A percentile compares a stretch with the other conserved stretches of the same genome.
These are phyloP conservation scores for Xerocomus potaroensis DNA, from an alignment of 768 basidiomycete genomes.

Conservation along the genomic window DNA sequence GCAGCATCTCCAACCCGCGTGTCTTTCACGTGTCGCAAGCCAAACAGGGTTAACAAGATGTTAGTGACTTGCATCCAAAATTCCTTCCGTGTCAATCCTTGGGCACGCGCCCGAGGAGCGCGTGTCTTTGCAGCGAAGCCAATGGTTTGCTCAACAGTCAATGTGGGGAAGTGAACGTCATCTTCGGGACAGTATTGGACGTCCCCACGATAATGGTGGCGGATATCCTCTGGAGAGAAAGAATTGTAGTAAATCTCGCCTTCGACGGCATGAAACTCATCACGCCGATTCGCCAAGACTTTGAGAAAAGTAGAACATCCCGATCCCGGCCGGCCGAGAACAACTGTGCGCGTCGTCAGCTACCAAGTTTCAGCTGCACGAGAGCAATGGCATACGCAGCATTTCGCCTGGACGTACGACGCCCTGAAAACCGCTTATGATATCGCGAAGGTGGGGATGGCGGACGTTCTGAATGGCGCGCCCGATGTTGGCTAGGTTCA, in stretches of 20 bases:
- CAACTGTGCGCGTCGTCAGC: constrained; percentile 44
- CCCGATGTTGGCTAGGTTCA: constrained; percentile 49
- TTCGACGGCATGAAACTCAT: constrained; percentile 60
- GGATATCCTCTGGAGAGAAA: constrained; percentile 59
- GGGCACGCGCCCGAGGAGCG: constrained; percentile 52
- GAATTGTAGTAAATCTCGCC: constrained; percentile 78
- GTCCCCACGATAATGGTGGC: constrained; percentile 69
- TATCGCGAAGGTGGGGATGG: constrained; percentile 58
- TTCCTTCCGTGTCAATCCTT: constrained; percentile 35
- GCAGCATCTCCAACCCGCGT: constrained; percentile 80
- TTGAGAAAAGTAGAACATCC: constrained; percentile 87
- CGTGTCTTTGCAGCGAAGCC: constrained; percentile 65
- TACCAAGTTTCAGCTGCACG: not conserved
- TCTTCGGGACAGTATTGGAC: constrained; percentile 62
- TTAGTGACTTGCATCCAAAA: constrained; percentile 32
- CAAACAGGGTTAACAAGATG: constrained; percentile 65
- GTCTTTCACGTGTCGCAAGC: constrained; percentile 65
- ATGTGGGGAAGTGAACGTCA: constrained; percentile 27
- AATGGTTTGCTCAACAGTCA: constrained; percentile 77
- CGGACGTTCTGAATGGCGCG: constrained; percentile 41
- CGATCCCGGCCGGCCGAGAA: constrained; percentile 79
- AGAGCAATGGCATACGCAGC: constrained; percentile 52
- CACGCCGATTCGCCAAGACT: constrained; percentile 69
- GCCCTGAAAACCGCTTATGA: constrained; percentile 52
- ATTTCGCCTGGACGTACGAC: constrained; percentile 61